These are phyloP conservation scores for Dryas alaskensis DNA, from an alignment of 306 rosid genomes.

Conservation along the genomic window DNA sequence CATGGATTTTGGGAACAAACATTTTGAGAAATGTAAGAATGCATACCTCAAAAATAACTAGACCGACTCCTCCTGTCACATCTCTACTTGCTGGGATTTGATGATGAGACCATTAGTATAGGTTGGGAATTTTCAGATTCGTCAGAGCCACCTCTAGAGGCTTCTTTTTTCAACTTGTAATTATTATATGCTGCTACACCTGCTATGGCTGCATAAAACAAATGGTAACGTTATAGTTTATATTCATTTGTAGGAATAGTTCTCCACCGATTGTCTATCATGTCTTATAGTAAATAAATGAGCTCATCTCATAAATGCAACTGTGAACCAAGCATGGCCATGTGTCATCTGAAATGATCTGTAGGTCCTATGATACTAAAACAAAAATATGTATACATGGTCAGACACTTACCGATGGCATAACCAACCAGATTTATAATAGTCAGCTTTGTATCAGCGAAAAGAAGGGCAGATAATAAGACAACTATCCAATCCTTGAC, in stretches of 20 bases:
- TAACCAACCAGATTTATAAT: constrained; percentile 82
- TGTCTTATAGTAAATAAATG: neutral
- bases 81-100: constrained; percentile 51
- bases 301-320: neutral
- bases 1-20: constrained; percentile 9
- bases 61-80: constrained; percentile 27
- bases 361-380: constrained; percentile 3
- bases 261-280: neutral
- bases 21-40: constrained; percentile 6
- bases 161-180: constrained; percentile 76
- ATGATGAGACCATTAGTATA: constrained; percentile 35
- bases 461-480: constrained; percentile 79
- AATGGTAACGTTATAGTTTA: neutral
- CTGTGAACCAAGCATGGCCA: neutral
- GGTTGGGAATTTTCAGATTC: constrained; percentile 46
- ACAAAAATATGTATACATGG: constrained; percentile 13
- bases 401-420: constrained; percentile 73
- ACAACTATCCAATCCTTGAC: constrained; percentile 99
- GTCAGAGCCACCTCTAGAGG: constrained; percentile 38
- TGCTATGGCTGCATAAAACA: constrained; percentile 67
- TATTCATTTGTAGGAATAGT: neutral
- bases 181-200: constrained; percentile 98
- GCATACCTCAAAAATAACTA: constrained; percentile 45
- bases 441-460: constrained; percentile 95
- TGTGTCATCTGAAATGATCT: constrained; percentile 12